Conservation (phyloP, 306 rosid species). For the Quillaja saponaria region DNA sequence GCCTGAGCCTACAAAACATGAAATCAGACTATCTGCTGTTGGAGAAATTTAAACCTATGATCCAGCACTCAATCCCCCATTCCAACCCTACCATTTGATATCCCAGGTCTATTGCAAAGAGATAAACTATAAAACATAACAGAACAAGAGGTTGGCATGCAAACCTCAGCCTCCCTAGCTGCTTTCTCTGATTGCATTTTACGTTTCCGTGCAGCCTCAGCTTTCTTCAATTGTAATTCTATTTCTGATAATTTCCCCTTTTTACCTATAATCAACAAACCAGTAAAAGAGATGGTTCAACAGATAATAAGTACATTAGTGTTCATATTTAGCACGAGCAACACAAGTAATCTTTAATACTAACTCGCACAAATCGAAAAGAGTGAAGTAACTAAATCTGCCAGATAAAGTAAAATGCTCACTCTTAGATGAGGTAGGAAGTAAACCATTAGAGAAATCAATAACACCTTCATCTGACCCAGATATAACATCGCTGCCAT, state of each 20-base stretch:
- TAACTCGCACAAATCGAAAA: neutral
- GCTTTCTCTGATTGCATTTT: constrained; percentile 55
- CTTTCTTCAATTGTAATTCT: constrained; percentile 59
- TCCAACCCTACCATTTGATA: constrained; percentile 7
- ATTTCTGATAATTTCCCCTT: constrained; percentile 48
- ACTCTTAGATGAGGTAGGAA: constrained; percentile 41
- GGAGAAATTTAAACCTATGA: neutral
- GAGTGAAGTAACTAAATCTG: neutral
- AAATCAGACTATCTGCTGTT: constrained; percentile 14
- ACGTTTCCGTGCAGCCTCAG: constrained; percentile 62
- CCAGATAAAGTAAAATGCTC: constrained; percentile 20
- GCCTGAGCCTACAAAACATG: constrained; percentile 56
- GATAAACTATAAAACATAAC: neutral
- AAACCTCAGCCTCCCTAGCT: constrained; percentile 66
- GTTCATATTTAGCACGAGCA: constrained; percentile 4
- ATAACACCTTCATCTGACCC: constrained; percentile 29
- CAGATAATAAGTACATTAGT: neutral
- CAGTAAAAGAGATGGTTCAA: constrained; percentile 12
- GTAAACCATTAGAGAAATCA: constrained; percentile 28
- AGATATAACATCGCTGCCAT: constrained; percentile 31
- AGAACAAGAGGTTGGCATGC: constrained; percentile 12
- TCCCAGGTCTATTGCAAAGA: constrained; percentile 8
- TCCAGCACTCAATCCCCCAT: constrained; percentile 16
- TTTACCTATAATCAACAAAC: constrained; percentile 39
- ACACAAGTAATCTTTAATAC: constrained; percentile 5